A percentile compares a stretch with the other conserved stretches of the same genome.
Evolutionary conservation across 2,329 filamentous ascomycete species (phyloP).

Genomic region (Metarhizium rileyi): DNA sequence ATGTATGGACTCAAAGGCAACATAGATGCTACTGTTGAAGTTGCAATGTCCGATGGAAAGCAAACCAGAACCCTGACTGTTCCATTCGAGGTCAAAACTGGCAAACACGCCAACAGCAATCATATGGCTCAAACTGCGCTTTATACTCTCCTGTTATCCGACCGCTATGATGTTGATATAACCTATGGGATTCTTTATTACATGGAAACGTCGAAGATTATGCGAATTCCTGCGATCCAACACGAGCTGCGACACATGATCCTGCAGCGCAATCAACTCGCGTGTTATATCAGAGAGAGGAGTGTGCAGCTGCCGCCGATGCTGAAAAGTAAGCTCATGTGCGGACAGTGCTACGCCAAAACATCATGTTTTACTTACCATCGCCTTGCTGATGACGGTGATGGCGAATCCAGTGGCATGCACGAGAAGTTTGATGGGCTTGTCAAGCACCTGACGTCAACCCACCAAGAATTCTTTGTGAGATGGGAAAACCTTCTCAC

Average conservation of each 20-base stretch:
- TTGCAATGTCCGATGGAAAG: conserved; percentile 64
- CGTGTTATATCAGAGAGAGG: conserved; percentile 73
- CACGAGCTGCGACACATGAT: conserved; percentile 94
- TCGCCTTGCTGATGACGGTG: conserved; percentile 75
- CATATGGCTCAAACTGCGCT: conserved; percentile 91
- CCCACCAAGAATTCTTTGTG: conserved; percentile 74
- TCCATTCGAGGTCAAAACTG: conserved; percentile 93
- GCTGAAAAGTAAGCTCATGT: conserved; percentile 72
- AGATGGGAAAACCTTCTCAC: conserved; percentile 93
- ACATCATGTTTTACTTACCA: conserved; percentile 89
- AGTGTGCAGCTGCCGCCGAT: conserved; percentile 74
- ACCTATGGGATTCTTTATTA: conserved; percentile 90
- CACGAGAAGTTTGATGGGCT: conserved; percentile 73
- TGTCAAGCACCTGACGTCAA: conserved; percentile 64
- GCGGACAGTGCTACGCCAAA: conserved; percentile 83
- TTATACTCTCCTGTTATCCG: conserved; percentile 85
- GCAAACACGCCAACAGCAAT: conserved; percentile 68
- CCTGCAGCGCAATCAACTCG: conserved; percentile 85
- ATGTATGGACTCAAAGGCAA: conserved; percentile 97
- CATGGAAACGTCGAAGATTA: conserved; percentile 79
- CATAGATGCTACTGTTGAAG: conserved; percentile 92
- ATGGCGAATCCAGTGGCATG: conserved; percentile 71
- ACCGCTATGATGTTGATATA: conserved; percentile 90
- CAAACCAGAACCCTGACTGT: conserved; percentile 64
- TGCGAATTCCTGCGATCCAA: conserved; percentile 74